Conservation (phyloP, 257 asterid species). For the Phtheirospermum japonicum region DNA sequence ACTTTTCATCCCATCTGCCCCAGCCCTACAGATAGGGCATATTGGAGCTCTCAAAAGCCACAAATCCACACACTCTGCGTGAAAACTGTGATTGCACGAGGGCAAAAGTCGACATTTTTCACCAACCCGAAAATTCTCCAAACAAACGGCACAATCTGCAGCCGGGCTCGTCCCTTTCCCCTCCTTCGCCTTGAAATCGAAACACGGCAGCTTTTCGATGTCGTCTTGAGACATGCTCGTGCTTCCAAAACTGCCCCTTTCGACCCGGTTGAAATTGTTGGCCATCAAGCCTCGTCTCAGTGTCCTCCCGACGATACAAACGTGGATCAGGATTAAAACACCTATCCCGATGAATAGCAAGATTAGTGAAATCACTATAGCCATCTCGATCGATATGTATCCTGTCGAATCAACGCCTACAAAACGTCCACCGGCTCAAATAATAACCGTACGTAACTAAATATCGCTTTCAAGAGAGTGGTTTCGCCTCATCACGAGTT, state of each 20-base stretch:
- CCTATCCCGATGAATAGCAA: slow-evolving; percentile 41
- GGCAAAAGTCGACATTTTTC: slow-evolving; percentile 75
- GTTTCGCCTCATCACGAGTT: background rate
- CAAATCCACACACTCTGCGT: slow-evolving; percentile 63
- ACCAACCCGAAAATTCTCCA: slow-evolving; percentile 50
- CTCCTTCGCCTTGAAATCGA: slow-evolving; percentile 43
- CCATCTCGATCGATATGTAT: slow-evolving; percentile 25
- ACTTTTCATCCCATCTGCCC: slow-evolving; percentile 31
- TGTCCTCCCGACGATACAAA: slow-evolving; percentile 48
- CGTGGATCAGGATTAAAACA: slow-evolving; percentile 42
- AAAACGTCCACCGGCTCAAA: too few relatives aligned
- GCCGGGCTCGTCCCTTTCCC: slow-evolving; percentile 41
- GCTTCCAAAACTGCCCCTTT: slow-evolving; percentile 44
- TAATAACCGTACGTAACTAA: too few relatives aligned
- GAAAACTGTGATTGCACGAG: slow-evolving; percentile 62
- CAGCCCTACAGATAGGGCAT: slow-evolving; percentile 75
- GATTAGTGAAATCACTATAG: slow-evolving; percentile 35
- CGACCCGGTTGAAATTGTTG: slow-evolving; percentile 17
- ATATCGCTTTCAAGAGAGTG: too few relatives aligned
- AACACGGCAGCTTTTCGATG: slow-evolving; percentile 72
- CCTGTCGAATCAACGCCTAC: too few relatives aligned
- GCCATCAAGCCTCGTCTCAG: slow-evolving; percentile 32
- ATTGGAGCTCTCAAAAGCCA: slow-evolving; percentile 59
- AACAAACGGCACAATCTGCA: slow-evolving; percentile 62
- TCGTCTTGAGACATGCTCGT: slow-evolving; percentile 56